Evolutionary conservation across 164 flowering plant species (phyloP), one percentile per base, ranked within the genome.

Genomic region (Umbellularia californica): DNA sequence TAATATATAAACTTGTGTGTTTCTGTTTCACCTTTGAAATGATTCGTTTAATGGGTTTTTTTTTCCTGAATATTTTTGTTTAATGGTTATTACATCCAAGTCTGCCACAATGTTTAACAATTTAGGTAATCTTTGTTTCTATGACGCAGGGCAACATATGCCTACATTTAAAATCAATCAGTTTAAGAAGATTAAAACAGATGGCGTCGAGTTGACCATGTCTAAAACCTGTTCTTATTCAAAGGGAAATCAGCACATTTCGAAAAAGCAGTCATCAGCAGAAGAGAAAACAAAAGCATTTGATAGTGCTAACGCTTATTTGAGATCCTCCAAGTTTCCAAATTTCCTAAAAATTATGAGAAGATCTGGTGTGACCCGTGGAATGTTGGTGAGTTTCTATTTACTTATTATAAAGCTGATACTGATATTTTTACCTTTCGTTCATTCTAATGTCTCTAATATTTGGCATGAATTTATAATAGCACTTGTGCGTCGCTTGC

Each of bases 241-340:
- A 23, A 27, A 10, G 13, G 30, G n/a, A 28, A 33, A 3, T 58
- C 5, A 4, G 1, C 14, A n/a, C 35, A 10, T 9, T 15, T 51
- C 78, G 15, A 64, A 62, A 28, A 50, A 50, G 69, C 23, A 25
- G 41, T 55, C 12, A 20, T 30, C 25, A 28, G 30, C 30, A 28
- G 28, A 67, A 30, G 30, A 70, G 52, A 63, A 41, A 15, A 41
- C 19, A 2, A 65, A 28, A 69, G 67, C 50, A 27, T 25, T 6
- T 70, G 51, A 75, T 60, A 25, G 50, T 14, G 74, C 72, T 1
- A 64, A 71, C 4, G 50, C 75, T 72, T 63, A 72, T 79, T 68
- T 28, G 30, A 28, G 30, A 28, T 28, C 65, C 2, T 75, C 81
- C 35, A 68, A 62, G 10, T 69, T 5, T 62, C 81, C 81, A 11